Base-by-base conservation (phyloP, 306 rosid species). In the Herpetospermum pedunculosum region DNA sequence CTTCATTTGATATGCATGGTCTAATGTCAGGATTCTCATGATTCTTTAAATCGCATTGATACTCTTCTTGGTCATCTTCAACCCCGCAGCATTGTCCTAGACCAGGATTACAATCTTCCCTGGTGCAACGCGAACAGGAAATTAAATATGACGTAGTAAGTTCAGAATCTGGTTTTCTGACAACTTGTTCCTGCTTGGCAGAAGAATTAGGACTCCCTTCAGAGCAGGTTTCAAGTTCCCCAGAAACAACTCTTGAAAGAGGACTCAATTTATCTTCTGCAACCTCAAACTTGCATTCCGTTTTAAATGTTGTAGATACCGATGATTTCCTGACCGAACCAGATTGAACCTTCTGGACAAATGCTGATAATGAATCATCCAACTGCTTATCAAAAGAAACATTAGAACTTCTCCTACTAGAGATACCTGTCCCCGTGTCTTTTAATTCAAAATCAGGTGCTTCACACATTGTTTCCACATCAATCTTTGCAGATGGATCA, bases 311-410 rank as follows among this genome's bases (percentile, higher is more conserved):
- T 41, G 81, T 70, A 52, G 76, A 68, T 14, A 29, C 60, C 13
- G 74, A 72, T 26, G 86, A 81, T 80, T 86, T 89, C 82, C 79
- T 83, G 43, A 18, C 35, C 44, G 74, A 84, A 77, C 78, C 83
- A 81, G 90, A 81, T 48, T 85, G 88, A 23, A 78, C 83, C 87
- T 83, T 91, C 3, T 47, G 77, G 72, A 81, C 81, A 82, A 88
- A 75, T 6, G 48, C 80, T 12, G 92, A 87, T 62, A 87, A 76
- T 0, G 89, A 88, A 74, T 86, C 96, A 67, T 86, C 88, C 58
- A 69, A 80, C 62, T 57, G 81, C 48, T 79, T 82, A 48, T 72
- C 86, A 47, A 78, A 80, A 81, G 73, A 71, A 25, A 47, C 77
- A 8, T 76, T 79, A 77, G 78, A 57, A 78, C 80, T 84, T 73